Conservation (phyloP, 768 basidiomycete genomes). For the Phanerochaete carnosa region DNA sequence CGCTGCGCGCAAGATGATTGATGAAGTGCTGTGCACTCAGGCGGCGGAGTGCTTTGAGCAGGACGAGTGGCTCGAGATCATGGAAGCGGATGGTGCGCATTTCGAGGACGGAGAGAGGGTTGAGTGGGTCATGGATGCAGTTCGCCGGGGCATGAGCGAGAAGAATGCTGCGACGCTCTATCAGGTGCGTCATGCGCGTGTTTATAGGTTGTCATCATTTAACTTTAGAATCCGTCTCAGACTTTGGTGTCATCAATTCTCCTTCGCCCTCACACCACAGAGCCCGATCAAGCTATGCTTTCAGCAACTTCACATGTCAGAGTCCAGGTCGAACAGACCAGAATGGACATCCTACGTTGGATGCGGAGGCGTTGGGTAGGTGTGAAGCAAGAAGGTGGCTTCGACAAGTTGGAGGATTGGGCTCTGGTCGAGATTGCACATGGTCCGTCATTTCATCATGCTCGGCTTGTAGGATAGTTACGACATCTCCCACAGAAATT, state of each 20-base stretch:
- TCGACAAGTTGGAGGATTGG: slow-evolving; percentile 83
- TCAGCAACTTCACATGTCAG: slow-evolving; percentile 68
- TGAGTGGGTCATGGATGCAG: slow-evolving; percentile 67
- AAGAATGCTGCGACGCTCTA: slow-evolving; percentile 68
- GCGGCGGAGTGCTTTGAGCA: slow-evolving; percentile 65
- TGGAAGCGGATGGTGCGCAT: slow-evolving; percentile 67
- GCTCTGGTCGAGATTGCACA: slow-evolving; percentile 84
- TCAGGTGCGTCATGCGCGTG: slow-evolving; percentile 49
- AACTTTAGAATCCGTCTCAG: slow-evolving; percentile 31
- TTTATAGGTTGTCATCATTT: neutral
- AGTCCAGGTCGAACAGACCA: slow-evolving; percentile 69
- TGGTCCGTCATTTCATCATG: slow-evolving; percentile 43
- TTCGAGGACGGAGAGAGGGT: slow-evolving; percentile 81
- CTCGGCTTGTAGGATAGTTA: neutral
- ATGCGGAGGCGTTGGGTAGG: slow-evolving; percentile 76
- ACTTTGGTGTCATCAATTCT: slow-evolving; percentile 71
- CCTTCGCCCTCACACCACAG: slow-evolving; percentile 61
- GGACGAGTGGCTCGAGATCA: slow-evolving; percentile 69
- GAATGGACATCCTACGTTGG: slow-evolving; percentile 64
- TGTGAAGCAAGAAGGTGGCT: slow-evolving; percentile 74
- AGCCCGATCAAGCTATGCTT: slow-evolving; percentile 58
- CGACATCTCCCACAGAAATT: slow-evolving; percentile 48
- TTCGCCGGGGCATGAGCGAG: slow-evolving; percentile 61
- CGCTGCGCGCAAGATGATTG: slow-evolving; percentile 55
- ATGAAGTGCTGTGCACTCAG: slow-evolving; percentile 56